phyloP scores from a whole-genome alignment of 2,329 filamentous ascomycete genomes.

The Exophiala phaeomuriformis region DNA sequence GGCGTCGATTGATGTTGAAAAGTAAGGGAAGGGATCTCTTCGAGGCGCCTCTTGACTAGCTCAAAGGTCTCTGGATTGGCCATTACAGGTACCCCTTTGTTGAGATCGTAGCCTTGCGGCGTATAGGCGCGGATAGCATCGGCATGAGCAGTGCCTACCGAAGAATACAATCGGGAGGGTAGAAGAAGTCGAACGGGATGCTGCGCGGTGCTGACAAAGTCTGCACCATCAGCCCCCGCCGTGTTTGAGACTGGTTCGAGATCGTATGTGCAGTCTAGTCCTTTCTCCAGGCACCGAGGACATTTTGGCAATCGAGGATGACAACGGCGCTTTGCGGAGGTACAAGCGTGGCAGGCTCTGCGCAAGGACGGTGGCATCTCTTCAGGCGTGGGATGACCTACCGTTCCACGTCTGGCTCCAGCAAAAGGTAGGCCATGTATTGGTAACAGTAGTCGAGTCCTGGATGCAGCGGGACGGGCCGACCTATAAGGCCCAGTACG shows the following conservation, averaged over 20 bases:
- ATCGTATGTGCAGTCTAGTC: conserved; percentile 44
- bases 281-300: conserved; percentile 45
- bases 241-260: conserved; percentile 21
- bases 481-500: too few relatives aligned
- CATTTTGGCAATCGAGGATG: conserved; percentile 48
- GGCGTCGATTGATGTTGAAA: conserved; percentile 16
- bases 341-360: conserved; percentile 53
- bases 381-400: background rate
- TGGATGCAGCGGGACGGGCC: too few relatives aligned
- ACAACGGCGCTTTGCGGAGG: conserved; percentile 52
- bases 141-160: conserved; percentile 16
- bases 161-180: conserved; percentile 12
- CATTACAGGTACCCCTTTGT: conserved; percentile 8
- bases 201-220: background rate
- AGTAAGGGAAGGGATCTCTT: conserved; percentile 10
- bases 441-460: too few relatives aligned
- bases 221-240: background rate
- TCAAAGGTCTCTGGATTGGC: conserved; percentile 6
- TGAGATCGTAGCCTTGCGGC: background rate
- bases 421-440: background rate
- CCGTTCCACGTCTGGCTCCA: background rate
- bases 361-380: conserved; percentile 30
- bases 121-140: conserved; percentile 12
- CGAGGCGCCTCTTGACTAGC: conserved; percentile 11
- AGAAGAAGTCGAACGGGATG: conserved; percentile 8